These are phyloP conservation scores for Ampelocalamus luodianensis DNA, from an alignment of 176 grass and related monocot genomes.

Conservation along the genomic window DNA sequence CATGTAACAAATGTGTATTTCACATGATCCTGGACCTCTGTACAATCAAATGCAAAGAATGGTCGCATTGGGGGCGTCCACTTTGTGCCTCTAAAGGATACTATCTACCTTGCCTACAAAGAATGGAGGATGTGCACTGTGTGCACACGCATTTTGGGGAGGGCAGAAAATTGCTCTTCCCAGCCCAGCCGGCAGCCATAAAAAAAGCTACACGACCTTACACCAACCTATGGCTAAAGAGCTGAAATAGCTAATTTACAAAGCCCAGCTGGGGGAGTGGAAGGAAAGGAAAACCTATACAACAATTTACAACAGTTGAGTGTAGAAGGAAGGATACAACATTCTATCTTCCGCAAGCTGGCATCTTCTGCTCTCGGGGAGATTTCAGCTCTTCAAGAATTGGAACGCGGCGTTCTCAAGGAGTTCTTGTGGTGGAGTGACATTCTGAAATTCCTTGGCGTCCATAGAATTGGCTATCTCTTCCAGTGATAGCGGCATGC, in stretches of 20 bases:
- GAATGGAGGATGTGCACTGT: not conserved
- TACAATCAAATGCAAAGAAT: not conserved
- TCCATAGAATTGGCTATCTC: conserved; percentile 76
- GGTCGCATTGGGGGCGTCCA: too few species aligned
- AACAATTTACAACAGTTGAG: conserved; percentile 45
- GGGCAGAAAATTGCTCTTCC: too few species aligned
- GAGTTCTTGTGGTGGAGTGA: conserved; percentile 69
- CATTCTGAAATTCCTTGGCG: conserved; percentile 74
- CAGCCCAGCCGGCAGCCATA: conserved; percentile 21
- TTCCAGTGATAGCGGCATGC: conserved; percentile 72
- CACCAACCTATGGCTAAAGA: conserved; percentile 29
- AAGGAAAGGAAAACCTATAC: conserved; percentile 38
- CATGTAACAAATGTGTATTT: not conserved
- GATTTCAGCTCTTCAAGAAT: conserved; percentile 64
- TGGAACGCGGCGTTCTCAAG: conserved; percentile 63
- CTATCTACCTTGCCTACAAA: conserved; percentile 8
- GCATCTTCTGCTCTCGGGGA: conserved; percentile 20
- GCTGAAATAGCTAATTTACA: conserved; percentile 28
- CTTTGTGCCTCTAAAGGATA: not conserved
- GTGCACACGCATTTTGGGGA: not conserved
- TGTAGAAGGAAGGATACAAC: conserved; percentile 1
- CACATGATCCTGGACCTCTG: not conserved
- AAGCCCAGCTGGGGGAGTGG: conserved; percentile 17
- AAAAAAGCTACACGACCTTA: not conserved
- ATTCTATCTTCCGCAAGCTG: conserved; percentile 14